Percentiles rank a stretch among this genome's conserved stretches.
These are phyloP conservation scores for Vitis hybrid DNA, from an alignment of 177 flowering plant species.

Conservation along the genomic window DNA sequence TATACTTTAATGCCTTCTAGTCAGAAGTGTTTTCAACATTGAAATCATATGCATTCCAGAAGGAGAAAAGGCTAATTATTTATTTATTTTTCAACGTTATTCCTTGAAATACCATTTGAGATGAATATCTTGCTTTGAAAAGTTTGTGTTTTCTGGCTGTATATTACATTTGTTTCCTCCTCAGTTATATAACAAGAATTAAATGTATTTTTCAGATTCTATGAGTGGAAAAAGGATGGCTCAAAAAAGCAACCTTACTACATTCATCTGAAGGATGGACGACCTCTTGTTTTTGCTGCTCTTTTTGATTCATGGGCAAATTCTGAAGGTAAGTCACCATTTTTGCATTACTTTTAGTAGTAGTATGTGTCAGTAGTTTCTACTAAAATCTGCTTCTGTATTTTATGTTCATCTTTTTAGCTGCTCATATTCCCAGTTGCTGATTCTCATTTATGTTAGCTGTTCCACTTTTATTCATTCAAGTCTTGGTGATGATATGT, in stretches of 20 bases:
- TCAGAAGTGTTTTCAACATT: not conserved
- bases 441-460: not conserved
- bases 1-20: not conserved
- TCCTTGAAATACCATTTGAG: not conserved
- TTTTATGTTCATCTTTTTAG: not conserved
- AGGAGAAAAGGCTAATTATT: not conserved
- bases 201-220: conserved; percentile 49
- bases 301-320: conserved; percentile 85
- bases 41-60: no score
- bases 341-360: not conserved
- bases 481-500: not conserved
- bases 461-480: not conserved
- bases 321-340: conserved; percentile 60
- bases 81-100: not conserved
- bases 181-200: not conserved
- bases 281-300: conserved; percentile 90
- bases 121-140: not conserved
- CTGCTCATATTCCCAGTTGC: not conserved
- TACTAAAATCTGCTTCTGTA: not conserved
- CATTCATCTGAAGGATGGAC: conserved; percentile 76
- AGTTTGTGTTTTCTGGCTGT: not conserved
- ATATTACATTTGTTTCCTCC: not conserved
- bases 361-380: not conserved
- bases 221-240: conserved; percentile 97
- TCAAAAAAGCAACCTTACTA: conserved; percentile 89